Evolutionary conservation across 345 rosid genomes (phyloP).

Genomic region (Lepidium sativum): DNA sequence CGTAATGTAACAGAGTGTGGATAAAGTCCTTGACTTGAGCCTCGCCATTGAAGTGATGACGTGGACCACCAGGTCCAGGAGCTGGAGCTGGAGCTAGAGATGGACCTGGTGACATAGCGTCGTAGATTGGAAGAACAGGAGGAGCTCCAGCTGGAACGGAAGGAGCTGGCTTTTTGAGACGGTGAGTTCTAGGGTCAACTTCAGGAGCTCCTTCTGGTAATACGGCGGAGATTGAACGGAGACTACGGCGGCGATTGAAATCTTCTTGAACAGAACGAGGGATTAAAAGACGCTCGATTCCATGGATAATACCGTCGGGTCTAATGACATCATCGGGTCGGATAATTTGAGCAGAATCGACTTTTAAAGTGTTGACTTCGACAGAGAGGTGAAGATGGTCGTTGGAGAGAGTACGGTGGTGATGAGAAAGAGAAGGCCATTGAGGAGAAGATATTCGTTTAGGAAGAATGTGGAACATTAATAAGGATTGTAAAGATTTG

Average conservation of each 20-base stretch:
- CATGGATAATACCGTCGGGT: slow-evolving; percentile 74
- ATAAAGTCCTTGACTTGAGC: slow-evolving; percentile 89
- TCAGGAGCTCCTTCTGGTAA: slow-evolving; percentile 67
- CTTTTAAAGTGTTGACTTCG: slow-evolving; percentile 27
- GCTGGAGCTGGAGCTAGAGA: slow-evolving; percentile 95
- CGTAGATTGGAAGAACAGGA: slow-evolving; percentile 68
- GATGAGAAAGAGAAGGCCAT: slow-evolving; percentile 38
- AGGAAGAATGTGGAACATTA: slow-evolving; percentile 76
- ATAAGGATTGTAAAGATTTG: slow-evolving; percentile 62
- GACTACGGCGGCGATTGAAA: slow-evolving; percentile 54
- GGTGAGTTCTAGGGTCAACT: slow-evolving; percentile 60
- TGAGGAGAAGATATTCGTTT: slow-evolving; percentile 39
- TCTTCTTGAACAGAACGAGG: slow-evolving; percentile 71
- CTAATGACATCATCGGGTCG: slow-evolving; percentile 38
- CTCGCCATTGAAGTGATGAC: slow-evolving; percentile 77
- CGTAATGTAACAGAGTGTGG: slow-evolving; percentile 76
- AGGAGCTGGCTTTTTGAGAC: slow-evolving; percentile 50
- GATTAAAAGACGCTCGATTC: slow-evolving; percentile 50
- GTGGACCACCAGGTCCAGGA: slow-evolving; percentile 91
- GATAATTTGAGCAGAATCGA: slow-evolving; percentile 41
- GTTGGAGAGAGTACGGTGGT: slow-evolving; percentile 38
- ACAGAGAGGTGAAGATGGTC: slow-evolving; percentile 41
- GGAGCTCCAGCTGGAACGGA: slow-evolving; percentile 58
- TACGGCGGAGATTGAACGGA: slow-evolving; percentile 62
- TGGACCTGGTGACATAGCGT: slow-evolving; percentile 95